Evolutionary conservation across 2,329 filamentous ascomycete species (phyloP), one percentile per base, ranked within the genome.

Genomic region (Trichoderma aggressivum): DNA sequence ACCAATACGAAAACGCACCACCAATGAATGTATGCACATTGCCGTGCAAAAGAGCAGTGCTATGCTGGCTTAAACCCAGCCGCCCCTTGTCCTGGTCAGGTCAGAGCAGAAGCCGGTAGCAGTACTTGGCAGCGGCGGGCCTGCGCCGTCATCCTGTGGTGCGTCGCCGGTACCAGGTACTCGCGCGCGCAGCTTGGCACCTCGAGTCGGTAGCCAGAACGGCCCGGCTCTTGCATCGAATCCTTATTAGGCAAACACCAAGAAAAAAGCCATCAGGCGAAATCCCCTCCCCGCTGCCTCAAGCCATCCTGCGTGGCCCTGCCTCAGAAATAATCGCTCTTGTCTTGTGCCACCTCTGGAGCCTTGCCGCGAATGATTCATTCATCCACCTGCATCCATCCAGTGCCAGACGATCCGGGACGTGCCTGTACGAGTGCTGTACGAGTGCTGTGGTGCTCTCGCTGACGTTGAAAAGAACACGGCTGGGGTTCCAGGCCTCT

Each of bases 221-320:
- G 63, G 63, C 32, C 63, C 63, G 63, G 63, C 50, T 66, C 32
- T 34, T 66, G 50, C 63, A 56, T 66, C 63, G 34, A 28, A 66
- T 66, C 63, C 63, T 66, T 34, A 66, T 66, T 53, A 56, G 63
- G 63, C 63, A 66, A 66, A 66, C 63, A 26, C 63, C 63, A 58
- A 43, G 18, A 26, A 43, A 36, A 66, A 34, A 62, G 32, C 62
- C 62, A 36, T 65, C 62, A 26, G n/a, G 24, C n/a, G 28, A n/a
- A 34, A 30, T 36, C 47, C 53, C 34, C 34, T 58, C 34, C 53
- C 34, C 43, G 55, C 55, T 28, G n/a, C 55, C 28, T 11, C 43
- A 24, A 28, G 60, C 60, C 61, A 32, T 64, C 43, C 61, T 66
- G 47, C 63, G 30, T 36, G 50, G 39, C 63, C 63, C 53, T 32